A percentile compares a stretch with the other conserved stretches of the same genome.
These are phyloP conservation scores for Peronospora tabacina DNA, from an alignment of 352 stramenopile genomes.

Conservation along the genomic window DNA sequence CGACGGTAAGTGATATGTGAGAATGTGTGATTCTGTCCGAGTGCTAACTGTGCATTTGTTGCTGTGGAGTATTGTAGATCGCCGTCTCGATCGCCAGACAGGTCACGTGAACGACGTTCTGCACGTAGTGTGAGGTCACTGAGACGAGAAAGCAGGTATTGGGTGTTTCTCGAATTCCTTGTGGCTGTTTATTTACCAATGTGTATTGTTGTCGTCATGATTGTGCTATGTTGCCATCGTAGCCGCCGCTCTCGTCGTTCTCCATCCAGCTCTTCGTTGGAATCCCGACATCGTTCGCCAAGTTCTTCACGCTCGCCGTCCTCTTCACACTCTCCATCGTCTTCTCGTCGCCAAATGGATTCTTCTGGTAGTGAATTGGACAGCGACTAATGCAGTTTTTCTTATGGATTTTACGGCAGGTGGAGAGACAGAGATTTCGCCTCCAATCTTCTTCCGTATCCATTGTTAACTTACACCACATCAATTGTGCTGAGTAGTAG, in stretches of 20 bases:
- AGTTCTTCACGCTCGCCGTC: slow-evolving; percentile 24
- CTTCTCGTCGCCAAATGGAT: slow-evolving; percentile 11
- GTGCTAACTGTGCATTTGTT: slow-evolving; percentile 2
- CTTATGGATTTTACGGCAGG: slow-evolving; percentile 45
- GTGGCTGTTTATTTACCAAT: neutral
- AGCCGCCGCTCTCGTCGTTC: slow-evolving; percentile 20
- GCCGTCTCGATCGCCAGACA: slow-evolving; percentile 19
- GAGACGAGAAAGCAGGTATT: slow-evolving; percentile 15
- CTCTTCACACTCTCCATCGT: slow-evolving; percentile 27
- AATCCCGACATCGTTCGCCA: slow-evolving; percentile 15
- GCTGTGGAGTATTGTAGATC: slow-evolving; percentile 12
- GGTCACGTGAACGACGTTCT: slow-evolving; percentile 14
- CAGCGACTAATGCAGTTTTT: slow-evolving; percentile 15
- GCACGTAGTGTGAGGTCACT: slow-evolving; percentile 5
- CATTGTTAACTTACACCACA: slow-evolving; percentile 27
- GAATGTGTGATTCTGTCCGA: neutral
- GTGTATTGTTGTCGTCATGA: neutral
- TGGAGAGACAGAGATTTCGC: slow-evolving; percentile 59
- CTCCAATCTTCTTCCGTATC: slow-evolving; percentile 74
- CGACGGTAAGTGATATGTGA: slow-evolving; percentile 11
- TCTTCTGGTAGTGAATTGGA: slow-evolving; percentile 10
- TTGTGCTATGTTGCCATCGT: slow-evolving; percentile 5
- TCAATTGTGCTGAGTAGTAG: neutral
- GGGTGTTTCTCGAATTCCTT: neutral
- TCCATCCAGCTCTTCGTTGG: slow-evolving; percentile 21